Base-by-base conservation (phyloP, 2,329 filamentous ascomycete species). In the Basipetospora chlamydospora region DNA sequence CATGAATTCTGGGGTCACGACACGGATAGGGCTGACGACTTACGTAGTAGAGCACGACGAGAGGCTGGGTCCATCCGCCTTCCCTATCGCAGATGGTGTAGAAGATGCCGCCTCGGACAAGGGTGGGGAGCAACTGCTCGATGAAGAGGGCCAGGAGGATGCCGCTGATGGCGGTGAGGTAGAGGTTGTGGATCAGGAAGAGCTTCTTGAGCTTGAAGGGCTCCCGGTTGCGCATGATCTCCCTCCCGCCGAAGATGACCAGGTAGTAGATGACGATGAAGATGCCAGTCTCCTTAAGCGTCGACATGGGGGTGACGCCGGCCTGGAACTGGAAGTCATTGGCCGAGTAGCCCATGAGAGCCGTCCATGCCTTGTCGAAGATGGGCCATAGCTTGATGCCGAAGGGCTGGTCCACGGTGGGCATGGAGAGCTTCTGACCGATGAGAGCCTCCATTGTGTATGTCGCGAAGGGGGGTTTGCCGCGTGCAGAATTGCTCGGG, bases 31-130 rank as follows among this genome's bases (percentile, higher is more conserved):
- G 18, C 21, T 26, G 23, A 15, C 11, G n/a, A 38, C 29, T 38
- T 66, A 96, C 88, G 60, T 96, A 98, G 75, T 98, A 98, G 46
- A 98, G 69, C 47, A 92, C 79, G 45, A 96, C 85, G 51, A 98
- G 65, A 49, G 80, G 83, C 59, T 90, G 80, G 15, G 90, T 95
- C 87, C 88, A 96, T 47, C 88, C 88, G 49, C 90, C 90, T 3
- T 79, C 63, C 43, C 63, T 56, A 48, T 81, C 59, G 64, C 88
- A 98, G 54, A 98, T 93, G 48, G 85, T 69, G 54, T 81, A 79
- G 68, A 95, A 96, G 49, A 95, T 63, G 40, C 88, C 90, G 48
- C 81, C 66, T 47, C 81, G 76, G 48, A 70, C 77, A 38, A 98
- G 58, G 13, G 80, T 92, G 31, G 88, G 83, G 39, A 95, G 65